Evolutionary conservation across 2,329 filamentous ascomycete species (phyloP).

Genomic region (Aureobasidium leucospermi): DNA sequence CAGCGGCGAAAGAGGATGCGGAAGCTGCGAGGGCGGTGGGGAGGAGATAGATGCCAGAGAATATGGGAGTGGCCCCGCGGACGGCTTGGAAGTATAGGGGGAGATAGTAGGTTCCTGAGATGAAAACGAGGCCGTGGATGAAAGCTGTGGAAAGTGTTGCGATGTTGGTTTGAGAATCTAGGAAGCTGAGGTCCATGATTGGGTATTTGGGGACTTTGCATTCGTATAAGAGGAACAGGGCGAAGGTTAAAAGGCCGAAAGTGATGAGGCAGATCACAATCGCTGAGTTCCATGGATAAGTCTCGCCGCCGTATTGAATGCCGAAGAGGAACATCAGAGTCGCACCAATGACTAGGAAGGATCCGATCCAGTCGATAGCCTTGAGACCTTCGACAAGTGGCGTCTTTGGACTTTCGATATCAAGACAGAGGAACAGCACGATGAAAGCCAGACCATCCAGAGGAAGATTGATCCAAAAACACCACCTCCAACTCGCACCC

Average conservation of each 20-base stretch:
- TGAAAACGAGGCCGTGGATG: conserved; percentile 69
- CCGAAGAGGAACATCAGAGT: conserved; percentile 83
- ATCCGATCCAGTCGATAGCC: conserved; percentile 60
- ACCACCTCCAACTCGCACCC: conserved; percentile 29
- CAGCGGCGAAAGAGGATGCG: conserved; percentile 25
- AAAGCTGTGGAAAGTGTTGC: conserved; percentile 61
- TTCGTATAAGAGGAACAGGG: conserved; percentile 65
- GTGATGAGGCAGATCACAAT: conserved; percentile 41
- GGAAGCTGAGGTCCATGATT: conserved; percentile 67
- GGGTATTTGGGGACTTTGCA: conserved; percentile 67
- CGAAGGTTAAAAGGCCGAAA: conserved; percentile 19
- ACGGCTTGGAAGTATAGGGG: conserved; percentile 80
- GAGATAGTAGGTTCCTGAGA: conserved; percentile 69
- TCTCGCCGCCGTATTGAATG: conserved; percentile 73
- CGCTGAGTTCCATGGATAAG: conserved; percentile 65
- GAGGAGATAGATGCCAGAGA: conserved; percentile 57
- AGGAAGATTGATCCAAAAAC: conserved; percentile 31
- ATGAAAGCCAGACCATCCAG: conserved; percentile 19
- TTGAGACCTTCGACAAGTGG: conserved; percentile 54
- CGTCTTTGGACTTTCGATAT: conserved; percentile 60
- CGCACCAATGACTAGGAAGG: conserved; percentile 61
- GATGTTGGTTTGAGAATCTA: conserved; percentile 58
- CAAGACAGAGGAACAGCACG: conserved; percentile 16
- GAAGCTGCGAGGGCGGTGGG: conserved; percentile 28
- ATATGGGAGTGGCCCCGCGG: conserved; percentile 58